These are phyloP conservation scores for Zea luxurians DNA, from an alignment of 176 grass and related monocot genomes.

Conservation along the genomic window DNA sequence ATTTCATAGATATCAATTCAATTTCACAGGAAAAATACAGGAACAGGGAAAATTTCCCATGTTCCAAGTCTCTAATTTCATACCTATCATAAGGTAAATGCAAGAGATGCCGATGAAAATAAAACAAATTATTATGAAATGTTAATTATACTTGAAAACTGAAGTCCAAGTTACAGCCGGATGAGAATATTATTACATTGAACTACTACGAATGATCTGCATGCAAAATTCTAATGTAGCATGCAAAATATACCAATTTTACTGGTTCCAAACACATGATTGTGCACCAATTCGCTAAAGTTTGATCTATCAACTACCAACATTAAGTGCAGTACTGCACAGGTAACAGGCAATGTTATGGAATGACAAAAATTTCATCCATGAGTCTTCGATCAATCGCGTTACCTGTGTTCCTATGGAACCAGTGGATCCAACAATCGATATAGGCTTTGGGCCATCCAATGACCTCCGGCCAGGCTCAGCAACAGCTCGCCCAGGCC, in stretches of 20 bases:
- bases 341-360: neutral
- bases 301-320: neutral
- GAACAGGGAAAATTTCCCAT: too few relatives aligned
- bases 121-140: neutral
- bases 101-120: neutral
- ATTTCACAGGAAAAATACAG: too few relatives aligned
- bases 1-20: too few relatives aligned
- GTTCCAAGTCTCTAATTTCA: neutral
- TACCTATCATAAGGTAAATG: neutral
- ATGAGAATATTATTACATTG: neutral
- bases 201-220: neutral
- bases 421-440: slow-evolving; percentile 94
- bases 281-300: slow-evolving; percentile 4
- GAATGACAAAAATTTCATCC: slow-evolving; percentile 16
- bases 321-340: neutral
- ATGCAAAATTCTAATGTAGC: neutral
- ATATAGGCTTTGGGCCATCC: slow-evolving; percentile 87
- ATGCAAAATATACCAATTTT: neutral
- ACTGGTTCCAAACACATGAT: slow-evolving; percentile 10
- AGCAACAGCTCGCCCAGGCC: slow-evolving; percentile 77
- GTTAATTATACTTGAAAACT: neutral
- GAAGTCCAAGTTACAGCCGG: neutral
- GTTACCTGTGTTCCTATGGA: slow-evolving; percentile 95
- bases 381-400: neutral
- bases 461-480: slow-evolving; percentile 61